Evolutionary conservation across 1,284 basidiomycete species (phyloP).

Genomic region (Marasmius fiardii): DNA sequence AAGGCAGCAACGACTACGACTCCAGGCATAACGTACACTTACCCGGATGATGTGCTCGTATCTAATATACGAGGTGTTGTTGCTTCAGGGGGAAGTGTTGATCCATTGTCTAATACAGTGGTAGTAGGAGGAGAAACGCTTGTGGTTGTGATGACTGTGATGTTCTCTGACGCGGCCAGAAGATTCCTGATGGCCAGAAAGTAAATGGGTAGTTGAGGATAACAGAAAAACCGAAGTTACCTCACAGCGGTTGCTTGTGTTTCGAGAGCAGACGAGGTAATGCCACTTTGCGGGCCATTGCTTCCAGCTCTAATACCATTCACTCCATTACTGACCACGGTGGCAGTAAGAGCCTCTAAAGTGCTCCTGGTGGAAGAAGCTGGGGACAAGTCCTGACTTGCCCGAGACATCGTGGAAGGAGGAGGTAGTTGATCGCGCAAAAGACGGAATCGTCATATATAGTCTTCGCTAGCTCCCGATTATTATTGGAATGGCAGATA

Average conservation of each 20-base stretch:
- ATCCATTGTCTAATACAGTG: background rate
- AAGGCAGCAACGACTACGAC: background rate
- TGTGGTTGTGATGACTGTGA: background rate
- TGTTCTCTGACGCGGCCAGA: background rate
- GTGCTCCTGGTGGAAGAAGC: too few species aligned
- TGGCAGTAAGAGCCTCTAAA: background rate
- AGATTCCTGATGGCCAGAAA: background rate
- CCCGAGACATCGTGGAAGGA: too few species aligned
- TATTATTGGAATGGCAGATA: too few species aligned
- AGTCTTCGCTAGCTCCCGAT: too few species aligned
- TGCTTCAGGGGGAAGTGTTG: background rate
- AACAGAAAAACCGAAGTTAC: background rate
- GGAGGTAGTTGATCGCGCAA: too few species aligned
- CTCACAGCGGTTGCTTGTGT: background rate
- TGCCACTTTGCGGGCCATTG: too few species aligned
- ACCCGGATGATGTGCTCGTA: background rate
- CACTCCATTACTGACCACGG: background rate
- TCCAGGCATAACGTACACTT: background rate
- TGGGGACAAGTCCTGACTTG: too few species aligned
- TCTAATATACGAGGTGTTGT: background rate
- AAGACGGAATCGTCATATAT: too few species aligned
- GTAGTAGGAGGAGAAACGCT: background rate
- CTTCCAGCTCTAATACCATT: too few species aligned
- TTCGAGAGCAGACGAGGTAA: background rate
- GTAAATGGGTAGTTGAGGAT: background rate